Evolutionary conservation across 2,329 filamentous ascomycete species (phyloP), one percentile per base, ranked within the genome.

Genomic region (Trichocomaceae sp.): DNA sequence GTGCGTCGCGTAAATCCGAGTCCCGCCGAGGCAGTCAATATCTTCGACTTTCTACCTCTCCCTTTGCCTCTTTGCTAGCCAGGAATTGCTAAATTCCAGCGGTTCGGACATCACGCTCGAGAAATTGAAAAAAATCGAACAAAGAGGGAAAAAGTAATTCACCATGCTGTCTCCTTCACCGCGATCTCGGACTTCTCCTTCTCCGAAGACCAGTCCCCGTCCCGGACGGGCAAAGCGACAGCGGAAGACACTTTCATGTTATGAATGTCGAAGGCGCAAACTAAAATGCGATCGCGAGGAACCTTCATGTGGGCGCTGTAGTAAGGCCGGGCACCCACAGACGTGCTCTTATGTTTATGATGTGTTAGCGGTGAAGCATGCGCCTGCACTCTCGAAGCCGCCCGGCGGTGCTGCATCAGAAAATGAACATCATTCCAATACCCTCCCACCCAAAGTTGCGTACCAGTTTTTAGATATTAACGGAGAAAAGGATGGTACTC

Each of bases 231-330:
- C 15, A 46, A 53, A 53, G 50, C 44, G 51, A 20, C 47, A 49
- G 45, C 54, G 54, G 15, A 56, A 56, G 31, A 56, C 54, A 12
- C 49, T 56, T 7, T 56, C 54, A 26, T 56, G 54, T 39, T 56
- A 52, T 19, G 54, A 56, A 2, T 56, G 54, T 44, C 50, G 54
- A 26, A 49, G 54, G 7, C 54, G 54, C 22, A 56, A 56, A 49
- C 37, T 56, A 20, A 51, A 48, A 46, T 56, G 61, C 47, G 61
- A 63, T 46, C 61, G 60, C 17, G 53, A 31, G 17, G 47, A 57
- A 5, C 61, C 61, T 13, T 33, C 59, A 1, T 63, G 61, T 31
- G 47, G 51, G 31, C 57, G 61, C 20, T 63, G 61, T 53, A 54
- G 50, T 4, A 56, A 57, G n/a, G 44, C 41, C 53, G 47, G 55